Evolutionary conservation across 371 early-diverging fungal species (phyloP), one percentile per base, ranked within the genome.

Genomic region (Amoeboaphelidium protococcarum): DNA sequence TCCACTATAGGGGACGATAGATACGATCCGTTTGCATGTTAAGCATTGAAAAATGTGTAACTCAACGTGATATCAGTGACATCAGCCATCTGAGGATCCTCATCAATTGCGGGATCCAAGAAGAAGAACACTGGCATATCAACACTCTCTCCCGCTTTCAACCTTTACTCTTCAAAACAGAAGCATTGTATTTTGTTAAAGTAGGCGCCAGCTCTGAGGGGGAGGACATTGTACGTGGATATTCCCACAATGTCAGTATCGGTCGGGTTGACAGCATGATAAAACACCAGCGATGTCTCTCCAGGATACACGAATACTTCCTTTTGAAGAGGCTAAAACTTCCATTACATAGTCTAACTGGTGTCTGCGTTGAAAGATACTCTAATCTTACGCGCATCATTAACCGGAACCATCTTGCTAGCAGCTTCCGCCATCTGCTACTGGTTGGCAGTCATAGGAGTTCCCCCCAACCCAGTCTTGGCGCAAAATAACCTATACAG

Each of bases 91-190:
- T 76, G 68, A 23, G 91, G 92, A 60, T 95, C 94, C n/a, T 75
- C 69, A 27, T 78, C 71, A 63, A 94, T 82, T 57, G 86, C 94
- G 6, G 95, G 95, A 53, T 96, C 97, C 47, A 96, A 78, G 55
- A 84, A 96, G 64, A 96, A 96, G 54, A 94, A 96, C 25, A 96
- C 90, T 4, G 97, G 97, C 97, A 96, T 96, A 52, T 96, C 97
- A 2, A 96, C 83, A 50, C 84, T 77, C 61, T 96, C 97, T 1
- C 74, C 75, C 0, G 92, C 79, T 26, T 61, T 69, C 47, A 96
- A 62, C 60, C 74, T 78, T 60, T 96, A 95, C 57, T 94, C 92
- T 56, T 96, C 97, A 65, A 96, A 96, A 55, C 97, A 96, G 52
- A 96, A 96, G 59, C 97, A 96, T 58, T 96, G 97, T 49, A 92